Conservation (phyloP, 1,284 basidiomycete species). For the Schizophyllum commune region DNA sequence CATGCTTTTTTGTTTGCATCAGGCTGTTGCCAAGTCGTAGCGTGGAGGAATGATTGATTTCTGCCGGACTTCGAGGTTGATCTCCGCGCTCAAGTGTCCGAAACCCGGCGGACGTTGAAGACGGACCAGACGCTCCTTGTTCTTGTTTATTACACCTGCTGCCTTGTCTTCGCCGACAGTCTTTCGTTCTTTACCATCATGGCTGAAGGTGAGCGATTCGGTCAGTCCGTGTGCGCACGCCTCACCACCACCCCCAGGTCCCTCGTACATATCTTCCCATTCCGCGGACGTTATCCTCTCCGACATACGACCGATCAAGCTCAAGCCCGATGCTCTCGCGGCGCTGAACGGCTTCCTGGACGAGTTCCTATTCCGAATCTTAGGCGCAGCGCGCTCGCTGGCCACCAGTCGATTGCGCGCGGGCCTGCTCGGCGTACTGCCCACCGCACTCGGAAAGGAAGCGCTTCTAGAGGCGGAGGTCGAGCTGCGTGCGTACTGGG, state of each 20-base stretch:
- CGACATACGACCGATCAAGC: conserved; percentile 82
- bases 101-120: no score
- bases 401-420: conserved; percentile 68
- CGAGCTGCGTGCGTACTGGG: conserved; percentile 81
- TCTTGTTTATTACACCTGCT: background rate
- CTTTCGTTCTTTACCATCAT: background rate
- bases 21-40: background rate
- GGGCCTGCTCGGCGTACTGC: conserved; percentile 66
- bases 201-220: background rate
- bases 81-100: background rate
- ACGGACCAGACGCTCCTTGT: background rate
- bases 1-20: background rate
- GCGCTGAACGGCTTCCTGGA: conserved; percentile 83
- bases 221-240: background rate
- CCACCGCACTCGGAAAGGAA: conserved; percentile 77
- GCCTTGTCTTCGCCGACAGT: background rate
- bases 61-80: background rate
- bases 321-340: conserved; percentile 65
- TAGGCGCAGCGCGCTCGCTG: conserved; percentile 67
- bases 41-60: background rate
- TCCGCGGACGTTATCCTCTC: conserved; percentile 87
- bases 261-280: conserved; percentile 68
- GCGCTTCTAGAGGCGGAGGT: conserved; percentile 89
- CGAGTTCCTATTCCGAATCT: conserved; percentile 74
- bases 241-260: conserved; percentile 29